Evolutionary conservation across 2,329 filamentous ascomycete genomes (phyloP).

Genomic region (Ascochyta clinopodiicola): DNA sequence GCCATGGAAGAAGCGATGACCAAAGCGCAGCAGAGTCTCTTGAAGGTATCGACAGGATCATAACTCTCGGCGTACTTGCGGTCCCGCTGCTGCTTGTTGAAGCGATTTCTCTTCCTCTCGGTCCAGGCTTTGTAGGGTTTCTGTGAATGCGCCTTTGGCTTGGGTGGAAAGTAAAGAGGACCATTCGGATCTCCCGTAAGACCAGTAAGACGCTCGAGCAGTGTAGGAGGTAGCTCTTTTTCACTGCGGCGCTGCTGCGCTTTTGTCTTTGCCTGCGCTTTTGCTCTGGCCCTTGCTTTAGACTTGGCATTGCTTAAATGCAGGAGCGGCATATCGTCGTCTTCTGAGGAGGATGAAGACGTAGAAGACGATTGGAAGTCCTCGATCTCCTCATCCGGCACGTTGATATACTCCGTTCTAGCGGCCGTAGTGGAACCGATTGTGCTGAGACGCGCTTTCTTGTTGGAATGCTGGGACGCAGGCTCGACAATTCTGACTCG

Average conservation of each 20-base stretch:
- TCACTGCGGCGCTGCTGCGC: conserved; percentile 18
- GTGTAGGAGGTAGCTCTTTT: conserved; percentile 26
- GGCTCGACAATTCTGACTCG: conserved; percentile 29
- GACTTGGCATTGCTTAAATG: conserved; percentile 6
- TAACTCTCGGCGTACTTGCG: conserved; percentile 23
- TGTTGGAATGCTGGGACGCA: conserved; percentile 13
- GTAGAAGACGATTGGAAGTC: conserved; percentile 3
- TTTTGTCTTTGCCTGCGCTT: conserved; percentile 16
- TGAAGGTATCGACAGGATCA: conserved; percentile 35
- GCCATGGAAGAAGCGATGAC: conserved; percentile 43
- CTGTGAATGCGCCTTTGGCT: conserved; percentile 17
- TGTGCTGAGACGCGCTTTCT: conserved; percentile 17
- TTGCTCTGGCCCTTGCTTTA: background rate
- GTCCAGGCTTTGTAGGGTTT: conserved; percentile 15
- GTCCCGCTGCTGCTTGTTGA: conserved; percentile 22
- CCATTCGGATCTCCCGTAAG: conserved; percentile 43
- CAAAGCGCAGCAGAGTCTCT: conserved; percentile 41
- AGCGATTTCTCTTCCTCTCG: conserved; percentile 21
- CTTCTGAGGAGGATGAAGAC: conserved; percentile 5
- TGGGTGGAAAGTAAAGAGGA: conserved; percentile 31
- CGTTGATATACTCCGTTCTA: background rate
- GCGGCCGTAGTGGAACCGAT: background rate
- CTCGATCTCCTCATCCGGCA: conserved; percentile 19
- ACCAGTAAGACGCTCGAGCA: conserved; percentile 45
- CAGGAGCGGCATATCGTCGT: conserved; percentile 16